These are phyloP conservation scores for Fusarium sp. DNA, from an alignment of 2,329 filamentous ascomycete species.

Conservation along the genomic window DNA sequence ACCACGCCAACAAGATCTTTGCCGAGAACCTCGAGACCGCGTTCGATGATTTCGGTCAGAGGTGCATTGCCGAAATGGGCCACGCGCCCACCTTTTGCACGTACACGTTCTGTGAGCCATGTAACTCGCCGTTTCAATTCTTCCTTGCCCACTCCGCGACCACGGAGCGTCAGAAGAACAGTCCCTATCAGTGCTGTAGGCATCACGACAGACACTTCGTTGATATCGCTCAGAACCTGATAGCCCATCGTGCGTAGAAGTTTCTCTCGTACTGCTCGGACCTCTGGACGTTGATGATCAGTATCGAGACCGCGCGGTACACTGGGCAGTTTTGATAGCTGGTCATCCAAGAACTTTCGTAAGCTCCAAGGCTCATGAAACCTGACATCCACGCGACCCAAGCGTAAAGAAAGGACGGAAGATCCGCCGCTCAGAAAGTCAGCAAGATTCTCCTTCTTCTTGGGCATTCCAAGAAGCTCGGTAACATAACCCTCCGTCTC, in stretches of 20 bases:
- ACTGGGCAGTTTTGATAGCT: slow-evolving; percentile 65
- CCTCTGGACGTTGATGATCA: slow-evolving; percentile 56
- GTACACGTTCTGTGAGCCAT: slow-evolving; percentile 85
- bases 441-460: slow-evolving; percentile 91
- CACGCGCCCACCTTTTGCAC: slow-evolving; percentile 87
- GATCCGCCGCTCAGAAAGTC: slow-evolving; percentile 87
- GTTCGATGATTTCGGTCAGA: slow-evolving; percentile 83
- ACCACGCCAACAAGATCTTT: slow-evolving; percentile 85
- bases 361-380: slow-evolving; percentile 98
- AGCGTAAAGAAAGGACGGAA: slow-evolving; percentile 84
- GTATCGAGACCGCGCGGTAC: slow-evolving; percentile 54
- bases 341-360: slow-evolving; percentile 79
- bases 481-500: slow-evolving; percentile 97
- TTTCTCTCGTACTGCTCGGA: slow-evolving; percentile 68
- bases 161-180: slow-evolving; percentile 87
- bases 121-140: slow-evolving; percentile 88
- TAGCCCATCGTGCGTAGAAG: slow-evolving; percentile 89
- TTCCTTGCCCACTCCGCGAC: slow-evolving; percentile 86
- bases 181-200: slow-evolving; percentile 96
- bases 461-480: slow-evolving; percentile 91
- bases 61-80: slow-evolving; percentile 88
- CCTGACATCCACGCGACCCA: slow-evolving; percentile 91
- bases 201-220: slow-evolving; percentile 96
- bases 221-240: slow-evolving; percentile 92
- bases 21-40: slow-evolving; percentile 90